phyloP scores from a whole-genome alignment of 352 stramenopile species.

The Phytophthora boehmeriae region DNA sequence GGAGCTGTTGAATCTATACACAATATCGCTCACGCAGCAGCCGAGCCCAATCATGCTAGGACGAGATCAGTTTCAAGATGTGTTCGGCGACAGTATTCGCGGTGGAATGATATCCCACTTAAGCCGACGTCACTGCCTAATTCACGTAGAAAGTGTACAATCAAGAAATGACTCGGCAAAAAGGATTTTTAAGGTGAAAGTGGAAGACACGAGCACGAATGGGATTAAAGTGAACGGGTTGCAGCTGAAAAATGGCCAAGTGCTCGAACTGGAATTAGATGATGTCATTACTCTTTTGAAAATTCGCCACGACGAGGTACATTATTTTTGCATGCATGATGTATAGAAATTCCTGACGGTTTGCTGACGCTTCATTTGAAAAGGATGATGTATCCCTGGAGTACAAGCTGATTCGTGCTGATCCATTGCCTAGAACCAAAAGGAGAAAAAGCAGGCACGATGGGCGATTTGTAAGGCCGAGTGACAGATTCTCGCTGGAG shows the following conservation, averaged over 20 bases:
- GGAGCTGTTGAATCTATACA: conserved; percentile 54
- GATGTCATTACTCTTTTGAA: conserved; percentile 67
- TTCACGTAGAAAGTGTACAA: conserved; percentile 51
- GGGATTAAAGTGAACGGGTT: conserved; percentile 64
- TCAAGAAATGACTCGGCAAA: conserved; percentile 32
- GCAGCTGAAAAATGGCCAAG: conserved; percentile 52
- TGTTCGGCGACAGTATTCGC: conserved; percentile 75
- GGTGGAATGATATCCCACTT: conserved; percentile 58
- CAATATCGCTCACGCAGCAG: conserved; percentile 40
- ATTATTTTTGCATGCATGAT: conserved; percentile 3
- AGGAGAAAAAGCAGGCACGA: conserved; percentile 37
- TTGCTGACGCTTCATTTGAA: not conserved
- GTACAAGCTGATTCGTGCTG: conserved; percentile 41
- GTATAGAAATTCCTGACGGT: not conserved
- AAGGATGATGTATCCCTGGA: conserved; percentile 55
- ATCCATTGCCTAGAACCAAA: conserved; percentile 8
- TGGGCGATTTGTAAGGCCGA: conserved; percentile 35
- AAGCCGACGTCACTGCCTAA: conserved; percentile 67
- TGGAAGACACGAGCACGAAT: conserved; percentile 81
- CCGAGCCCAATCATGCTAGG: conserved; percentile 38
- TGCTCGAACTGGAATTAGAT: conserved; percentile 48
- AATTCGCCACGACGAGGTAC: conserved; percentile 53
- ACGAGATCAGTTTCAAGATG: conserved; percentile 64
- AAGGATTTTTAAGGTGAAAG: conserved; percentile 44
- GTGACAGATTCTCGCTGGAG: conserved; percentile 35